Evolutionary conservation across 164 flowering plant species (phyloP).

Genomic region (Malania oleifera): DNA sequence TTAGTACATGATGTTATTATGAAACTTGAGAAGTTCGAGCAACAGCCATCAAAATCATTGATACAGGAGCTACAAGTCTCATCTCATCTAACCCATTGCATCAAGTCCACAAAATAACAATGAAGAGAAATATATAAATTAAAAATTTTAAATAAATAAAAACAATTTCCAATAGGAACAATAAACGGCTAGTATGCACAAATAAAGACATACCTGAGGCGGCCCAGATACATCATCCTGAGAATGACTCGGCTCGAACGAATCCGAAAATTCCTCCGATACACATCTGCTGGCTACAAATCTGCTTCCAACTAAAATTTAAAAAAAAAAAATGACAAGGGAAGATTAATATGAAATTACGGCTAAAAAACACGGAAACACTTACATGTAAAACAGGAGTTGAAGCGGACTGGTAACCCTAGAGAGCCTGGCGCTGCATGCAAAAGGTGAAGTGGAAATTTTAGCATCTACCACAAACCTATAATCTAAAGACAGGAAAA

Average conservation of each 20-base stretch:
- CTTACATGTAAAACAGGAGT: constrained; percentile 12
- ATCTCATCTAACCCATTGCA: too few species aligned
- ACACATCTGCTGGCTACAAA: constrained; percentile 16
- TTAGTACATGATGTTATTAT: too few species aligned
- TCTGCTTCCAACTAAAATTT: constrained; percentile 8
- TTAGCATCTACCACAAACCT: too few species aligned
- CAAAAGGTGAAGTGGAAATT: too few species aligned
- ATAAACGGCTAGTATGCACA: not conserved
- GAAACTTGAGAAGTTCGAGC: too few species aligned
- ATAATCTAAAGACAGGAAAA: too few species aligned
- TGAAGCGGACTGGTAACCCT: constrained; percentile 2
- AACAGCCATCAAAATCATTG: too few species aligned
- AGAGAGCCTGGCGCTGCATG: constrained; percentile 5
- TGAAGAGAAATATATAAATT: too few species aligned
- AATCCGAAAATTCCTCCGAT: constrained; percentile 23
- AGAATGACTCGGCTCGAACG: constrained; percentile 17
- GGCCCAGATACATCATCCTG: constrained; percentile 6
- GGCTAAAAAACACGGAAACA: not conserved
- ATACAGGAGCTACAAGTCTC: too few species aligned
- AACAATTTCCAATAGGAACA: too few species aligned
- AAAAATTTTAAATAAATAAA: too few species aligned
- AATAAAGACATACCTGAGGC: constrained; percentile 18
- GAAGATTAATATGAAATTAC: not conserved
- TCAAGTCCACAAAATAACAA: too few species aligned
- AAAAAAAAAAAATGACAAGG: not conserved